Evolutionary conservation across 164 flowering plant species (phyloP), one percentile per base, ranked within the genome.

Genomic region (Paratinospora sagittata): DNA sequence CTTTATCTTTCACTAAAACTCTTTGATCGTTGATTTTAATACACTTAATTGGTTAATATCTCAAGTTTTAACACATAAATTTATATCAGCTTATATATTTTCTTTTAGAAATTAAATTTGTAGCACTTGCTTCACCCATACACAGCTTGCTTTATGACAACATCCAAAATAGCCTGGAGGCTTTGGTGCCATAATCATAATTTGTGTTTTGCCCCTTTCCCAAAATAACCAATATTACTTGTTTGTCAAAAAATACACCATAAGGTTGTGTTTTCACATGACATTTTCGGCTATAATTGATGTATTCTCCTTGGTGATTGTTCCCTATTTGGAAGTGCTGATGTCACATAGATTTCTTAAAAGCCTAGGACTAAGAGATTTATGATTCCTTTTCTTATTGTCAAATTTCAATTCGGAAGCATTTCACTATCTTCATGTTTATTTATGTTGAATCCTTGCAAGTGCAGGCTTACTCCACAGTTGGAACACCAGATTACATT

Each of bases 401-500:
- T 21, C 21, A 19, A 55, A 55, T 19, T 12, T 55, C 61, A 19
- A 19, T 21, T 55, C 17, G 36, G 55, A 52, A 24, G 34, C 33
- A 27, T 3, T 37, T 66, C 34, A 23, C 52, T 41, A 41, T 52
- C 39, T 13, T 27, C 6, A 8, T 11, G 16, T 6, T 67, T 5
- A n/a, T 67, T 57, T 64, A 26, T 17, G 24, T n/a, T 61, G 12
- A 55, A 11, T 55, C 69, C 17, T 68, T 61, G 60, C 45, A 41
- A 36, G 26, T 75, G 43, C 72, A 81, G 84, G 84, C 84, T 62
- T 81, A 79, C 72, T 82, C 84, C 34, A 82, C 84, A 1, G 84
- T 82, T 61, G 84, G 84, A 43, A 82, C 84, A 21, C 84, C 84
- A 55, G 83, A 81, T 52, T 81, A 81, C 61, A 79, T 79, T 68